A percentile compares a stretch with the other conserved stretches of the same genome.
Conservation (phyloP, 257 asterid species). For the Solanum raphanifolium region DNA sequence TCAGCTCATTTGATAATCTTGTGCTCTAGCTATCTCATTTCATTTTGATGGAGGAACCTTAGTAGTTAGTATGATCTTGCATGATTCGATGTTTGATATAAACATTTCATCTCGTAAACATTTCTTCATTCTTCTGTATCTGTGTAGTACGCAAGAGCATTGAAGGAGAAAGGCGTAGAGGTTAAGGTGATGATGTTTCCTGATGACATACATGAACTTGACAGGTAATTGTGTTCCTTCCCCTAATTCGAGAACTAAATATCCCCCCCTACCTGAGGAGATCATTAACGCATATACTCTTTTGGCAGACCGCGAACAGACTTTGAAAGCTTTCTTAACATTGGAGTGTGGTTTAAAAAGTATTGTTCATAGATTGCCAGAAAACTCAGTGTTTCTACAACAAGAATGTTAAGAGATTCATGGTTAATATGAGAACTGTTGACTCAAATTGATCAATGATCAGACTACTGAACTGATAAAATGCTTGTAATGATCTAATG, state of each 20-base stretch:
- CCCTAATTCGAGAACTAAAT: background rate
- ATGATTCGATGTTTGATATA: background rate
- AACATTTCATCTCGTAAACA: background rate
- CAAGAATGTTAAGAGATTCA: background rate
- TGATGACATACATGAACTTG: conserved; percentile 57
- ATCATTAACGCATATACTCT: background rate
- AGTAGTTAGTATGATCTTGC: no score
- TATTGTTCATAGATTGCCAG: conserved; percentile 34
- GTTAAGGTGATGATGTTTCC: conserved; percentile 78
- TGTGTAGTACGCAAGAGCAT: conserved; percentile 65
- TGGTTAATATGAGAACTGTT: background rate
- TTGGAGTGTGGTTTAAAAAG: conserved; percentile 82
- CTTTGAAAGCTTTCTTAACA: conserved; percentile 74
- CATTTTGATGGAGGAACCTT: background rate
- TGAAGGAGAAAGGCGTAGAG: conserved; percentile 66
- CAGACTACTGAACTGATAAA: background rate
- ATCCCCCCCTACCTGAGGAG: background rate
- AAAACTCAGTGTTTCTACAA: background rate
- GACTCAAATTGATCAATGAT: background rate
- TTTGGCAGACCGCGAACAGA: conserved; percentile 79
- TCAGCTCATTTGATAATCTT: background rate
- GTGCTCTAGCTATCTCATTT: background rate
- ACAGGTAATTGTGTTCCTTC: conserved; percentile 30
- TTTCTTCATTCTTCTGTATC: background rate
- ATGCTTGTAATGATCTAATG: background rate